These are phyloP conservation scores for Russula lepida DNA, from an alignment of 768 basidiomycete species.

Conservation along the genomic window DNA sequence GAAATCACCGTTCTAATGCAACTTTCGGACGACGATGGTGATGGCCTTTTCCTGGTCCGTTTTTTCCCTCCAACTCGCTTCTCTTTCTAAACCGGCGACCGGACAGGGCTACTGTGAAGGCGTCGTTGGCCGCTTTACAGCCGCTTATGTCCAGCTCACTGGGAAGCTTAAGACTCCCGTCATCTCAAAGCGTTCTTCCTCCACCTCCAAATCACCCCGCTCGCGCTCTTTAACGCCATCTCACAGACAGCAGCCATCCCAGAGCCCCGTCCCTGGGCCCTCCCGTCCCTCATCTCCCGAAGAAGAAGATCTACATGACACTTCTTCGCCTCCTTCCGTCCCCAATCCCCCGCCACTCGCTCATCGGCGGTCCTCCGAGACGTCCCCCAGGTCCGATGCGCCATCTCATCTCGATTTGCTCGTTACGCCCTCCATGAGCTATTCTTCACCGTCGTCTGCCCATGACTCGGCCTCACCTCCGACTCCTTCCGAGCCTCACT, in stretches of 20 bases:
- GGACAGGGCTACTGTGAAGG: slow-evolving; percentile 78
- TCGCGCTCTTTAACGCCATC: slow-evolving; percentile 23
- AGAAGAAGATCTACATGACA: background rate
- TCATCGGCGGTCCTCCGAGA: background rate
- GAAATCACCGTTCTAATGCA: slow-evolving; percentile 75
- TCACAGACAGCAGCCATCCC: slow-evolving; percentile 24
- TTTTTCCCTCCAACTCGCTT: background rate
- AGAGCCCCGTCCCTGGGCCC: slow-evolving; percentile 21
- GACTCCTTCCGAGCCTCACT: slow-evolving; percentile 21
- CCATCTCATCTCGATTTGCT: slow-evolving; percentile 14
- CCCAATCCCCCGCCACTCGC: background rate
- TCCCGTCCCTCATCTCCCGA: slow-evolving; percentile 17
- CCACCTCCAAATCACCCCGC: slow-evolving; percentile 26
- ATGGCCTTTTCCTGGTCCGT: slow-evolving; percentile 57
- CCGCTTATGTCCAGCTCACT: slow-evolving; percentile 56
- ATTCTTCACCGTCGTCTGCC: slow-evolving; percentile 26
- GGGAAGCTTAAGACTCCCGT: slow-evolving; percentile 72
- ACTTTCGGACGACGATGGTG: slow-evolving; percentile 42
- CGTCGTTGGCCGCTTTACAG: slow-evolving; percentile 69
- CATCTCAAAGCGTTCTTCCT: slow-evolving; percentile 57
- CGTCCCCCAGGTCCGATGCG: background rate
- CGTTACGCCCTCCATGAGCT: slow-evolving; percentile 21
- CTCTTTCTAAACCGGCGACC: background rate
- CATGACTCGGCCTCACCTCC: slow-evolving; percentile 24
- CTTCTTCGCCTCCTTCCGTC: background rate